Percentiles rank a stretch among this genome's conserved stretches.
Evolutionary conservation across 495 filamentous ascomycete genomes (phyloP).

Genomic region (Cryomyces minteri): DNA sequence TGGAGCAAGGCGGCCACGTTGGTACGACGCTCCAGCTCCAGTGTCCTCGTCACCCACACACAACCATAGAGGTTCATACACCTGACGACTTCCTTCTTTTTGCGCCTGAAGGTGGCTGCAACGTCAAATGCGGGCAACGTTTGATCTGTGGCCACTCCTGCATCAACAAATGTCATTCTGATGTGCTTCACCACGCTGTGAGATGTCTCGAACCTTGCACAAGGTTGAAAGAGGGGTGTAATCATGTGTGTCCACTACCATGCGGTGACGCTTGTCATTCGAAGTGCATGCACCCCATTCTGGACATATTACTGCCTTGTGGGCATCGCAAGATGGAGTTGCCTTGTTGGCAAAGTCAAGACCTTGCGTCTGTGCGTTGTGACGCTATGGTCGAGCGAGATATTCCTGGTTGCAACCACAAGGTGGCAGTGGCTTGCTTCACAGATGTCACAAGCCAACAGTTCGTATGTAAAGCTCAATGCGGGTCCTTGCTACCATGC

Average conservation of each 20-base stretch:
- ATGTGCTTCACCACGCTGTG: constrained; percentile 41
- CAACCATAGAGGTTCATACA: constrained; percentile 30
- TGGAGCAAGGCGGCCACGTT: constrained; percentile 30
- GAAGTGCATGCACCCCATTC: constrained; percentile 25
- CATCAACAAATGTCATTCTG: constrained; percentile 48
- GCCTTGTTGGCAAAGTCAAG: constrained; percentile 33
- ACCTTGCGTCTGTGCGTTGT: constrained; percentile 17
- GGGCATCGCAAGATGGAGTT: constrained; percentile 32
- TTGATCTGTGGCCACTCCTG: constrained; percentile 61
- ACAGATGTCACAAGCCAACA: constrained; percentile 17
- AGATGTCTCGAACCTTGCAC: constrained; percentile 43
- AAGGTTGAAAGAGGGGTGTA: constrained; percentile 34
- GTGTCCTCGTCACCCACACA: constrained; percentile 51
- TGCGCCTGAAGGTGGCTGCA: constrained; percentile 58
- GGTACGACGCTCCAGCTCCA: constrained; percentile 35
- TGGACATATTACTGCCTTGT: constrained; percentile 33
- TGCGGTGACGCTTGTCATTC: constrained; percentile 42
- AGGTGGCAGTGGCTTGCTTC: constrained; percentile 29
- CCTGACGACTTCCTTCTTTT: constrained; percentile 43
- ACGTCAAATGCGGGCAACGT: constrained; percentile 34
- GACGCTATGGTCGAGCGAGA: constrained; percentile 18
- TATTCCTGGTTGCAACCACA: constrained; percentile 37
- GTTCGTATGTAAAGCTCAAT: constrained; percentile 30
- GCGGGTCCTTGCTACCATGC: constrained; percentile 30
- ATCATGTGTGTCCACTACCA: constrained; percentile 37